Percentiles rank a stretch among this genome's conserved stretches.
phyloP scores from a whole-genome alignment of 441 rosid genomes.

The Eruca vesicaria region DNA sequence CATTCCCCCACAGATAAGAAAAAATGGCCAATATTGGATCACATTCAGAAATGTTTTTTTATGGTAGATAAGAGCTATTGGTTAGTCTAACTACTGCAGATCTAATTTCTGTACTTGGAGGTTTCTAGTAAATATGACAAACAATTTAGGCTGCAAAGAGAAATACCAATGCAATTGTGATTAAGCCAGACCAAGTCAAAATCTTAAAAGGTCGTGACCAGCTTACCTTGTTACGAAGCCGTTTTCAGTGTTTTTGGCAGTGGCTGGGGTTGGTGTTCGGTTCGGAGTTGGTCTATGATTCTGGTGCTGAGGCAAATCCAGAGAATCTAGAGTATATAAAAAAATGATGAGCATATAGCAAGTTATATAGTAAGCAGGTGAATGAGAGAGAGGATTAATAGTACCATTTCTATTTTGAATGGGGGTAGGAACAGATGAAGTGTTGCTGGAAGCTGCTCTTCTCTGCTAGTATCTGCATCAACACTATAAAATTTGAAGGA shows the following conservation, averaged over 20 bases:
- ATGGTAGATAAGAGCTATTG: background rate
- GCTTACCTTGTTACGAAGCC: conserved; percentile 64
- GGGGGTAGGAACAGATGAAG: conserved; percentile 47
- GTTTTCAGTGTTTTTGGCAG: conserved; percentile 29
- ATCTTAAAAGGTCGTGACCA: background rate
- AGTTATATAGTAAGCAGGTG: background rate
- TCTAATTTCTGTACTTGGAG: background rate
- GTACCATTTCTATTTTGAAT: conserved; percentile 51
- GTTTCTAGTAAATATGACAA: background rate
- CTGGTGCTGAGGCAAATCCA: conserved; percentile 38
- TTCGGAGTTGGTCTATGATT: conserved; percentile 40
- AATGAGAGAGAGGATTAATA: background rate
- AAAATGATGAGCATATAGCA: background rate
- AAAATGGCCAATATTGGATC: background rate
- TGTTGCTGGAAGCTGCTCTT: conserved; percentile 33
- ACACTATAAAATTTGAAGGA: conserved; percentile 1
- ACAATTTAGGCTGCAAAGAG: background rate
- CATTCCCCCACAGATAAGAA: background rate
- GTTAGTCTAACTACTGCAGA: conserved; percentile 6
- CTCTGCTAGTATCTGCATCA: conserved; percentile 55
- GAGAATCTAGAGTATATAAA: conserved; percentile 38
- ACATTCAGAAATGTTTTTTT: background rate
- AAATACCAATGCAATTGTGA: background rate
- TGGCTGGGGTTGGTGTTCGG: conserved; percentile 26
- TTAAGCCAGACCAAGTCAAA: background rate